Base-by-base conservation (phyloP, 2,329 filamentous ascomycete species). In the Hypoxylon sp. region DNA sequence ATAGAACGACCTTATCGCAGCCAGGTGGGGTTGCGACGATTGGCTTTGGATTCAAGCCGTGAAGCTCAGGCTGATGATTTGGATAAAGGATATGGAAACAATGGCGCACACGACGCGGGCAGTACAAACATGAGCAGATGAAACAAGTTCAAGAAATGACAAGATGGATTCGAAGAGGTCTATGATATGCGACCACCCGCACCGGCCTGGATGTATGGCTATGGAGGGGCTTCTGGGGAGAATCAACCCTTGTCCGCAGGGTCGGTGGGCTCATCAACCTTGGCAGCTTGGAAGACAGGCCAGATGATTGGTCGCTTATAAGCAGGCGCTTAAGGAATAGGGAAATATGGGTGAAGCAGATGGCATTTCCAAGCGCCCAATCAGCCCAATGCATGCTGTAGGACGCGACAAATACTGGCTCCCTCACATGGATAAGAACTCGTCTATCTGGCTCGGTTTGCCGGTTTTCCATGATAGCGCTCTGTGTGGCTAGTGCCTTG, bases 331-430 rank as follows among this genome's bases (percentile, higher is more conserved):
- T 76, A 77, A 64, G 53, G 50, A 52, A 65, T 65, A 56, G 62
- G 68, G 59, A 67, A 67, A 70, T 67, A 65, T 64, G 62, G 62
- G 62, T 65, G 69, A 72, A 72, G 70, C 62, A 73, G 62, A 72
- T 68, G 60, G 57, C 53, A 71, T 70, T 39, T 71, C 67, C 70
- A 77, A 75, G 72, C 75, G 74, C 75, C 74, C 69, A 72, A 73
- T 74, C 66, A 69, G 57, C 66, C 68, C 68, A 67, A 73, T 67
- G 58, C 55, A 65, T 70, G 57, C 27, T 58, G 42, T 47, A 42
- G 56, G 60, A 52, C 62, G 62, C 53, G 52, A 58, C 55, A 56
- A 55, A 64, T 50, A 62, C 63, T 62, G 66, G 56, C n/a, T 69
- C 66, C 50, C 57, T 71, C 56, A 62, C 44, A 71, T 66, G 62